Conservation (phyloP, 1,139 yeast species). For the Candida neerlandica region DNA sequence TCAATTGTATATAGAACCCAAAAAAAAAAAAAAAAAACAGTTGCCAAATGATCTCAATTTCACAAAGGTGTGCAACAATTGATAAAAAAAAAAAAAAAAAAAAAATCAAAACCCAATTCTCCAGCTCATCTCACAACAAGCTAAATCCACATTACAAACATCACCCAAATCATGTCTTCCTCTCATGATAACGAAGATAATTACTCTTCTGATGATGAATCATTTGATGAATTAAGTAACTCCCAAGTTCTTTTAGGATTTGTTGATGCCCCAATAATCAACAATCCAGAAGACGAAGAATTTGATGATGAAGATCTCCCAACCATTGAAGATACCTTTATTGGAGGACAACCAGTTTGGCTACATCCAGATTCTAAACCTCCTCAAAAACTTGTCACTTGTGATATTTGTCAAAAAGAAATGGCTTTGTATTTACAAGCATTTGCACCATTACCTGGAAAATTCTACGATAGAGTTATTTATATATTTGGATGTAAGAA, state of each 20-base stretch:
- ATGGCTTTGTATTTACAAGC: slow-evolving; percentile 79
- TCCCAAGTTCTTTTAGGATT: slow-evolving; percentile 59
- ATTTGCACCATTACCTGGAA: slow-evolving; percentile 71
- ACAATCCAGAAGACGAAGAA: slow-evolving; percentile 16
- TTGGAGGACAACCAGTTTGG: slow-evolving; percentile 76
- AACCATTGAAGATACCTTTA: slow-evolving; percentile 69
- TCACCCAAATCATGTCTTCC: slow-evolving; percentile 26
- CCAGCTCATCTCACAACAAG: slow-evolving; percentile 8
- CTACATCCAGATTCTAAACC: slow-evolving; percentile 61
- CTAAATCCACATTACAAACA: not conserved
- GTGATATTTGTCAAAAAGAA: slow-evolving; percentile 63
- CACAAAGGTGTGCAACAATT: not conserved
- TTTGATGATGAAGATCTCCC: slow-evolving; percentile 40
- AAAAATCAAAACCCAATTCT: slow-evolving; percentile 12
- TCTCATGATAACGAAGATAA: slow-evolving; percentile 27
- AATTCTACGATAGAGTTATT: slow-evolving; percentile 77
- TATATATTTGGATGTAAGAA: slow-evolving; percentile 78
- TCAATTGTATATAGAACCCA: not conserved
- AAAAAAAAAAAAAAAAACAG: too few species aligned
- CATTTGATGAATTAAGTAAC: slow-evolving; percentile 22
- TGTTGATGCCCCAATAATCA: slow-evolving; percentile 52
- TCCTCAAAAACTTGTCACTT: slow-evolving; percentile 48
- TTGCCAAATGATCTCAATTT: not conserved
- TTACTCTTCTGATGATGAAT: slow-evolving; percentile 47
- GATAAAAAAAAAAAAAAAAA: slow-evolving; percentile 6